These are phyloP conservation scores for Talaromyces rugulosus DNA, from an alignment of 2,329 filamentous ascomycete genomes.

Conservation along the genomic window DNA sequence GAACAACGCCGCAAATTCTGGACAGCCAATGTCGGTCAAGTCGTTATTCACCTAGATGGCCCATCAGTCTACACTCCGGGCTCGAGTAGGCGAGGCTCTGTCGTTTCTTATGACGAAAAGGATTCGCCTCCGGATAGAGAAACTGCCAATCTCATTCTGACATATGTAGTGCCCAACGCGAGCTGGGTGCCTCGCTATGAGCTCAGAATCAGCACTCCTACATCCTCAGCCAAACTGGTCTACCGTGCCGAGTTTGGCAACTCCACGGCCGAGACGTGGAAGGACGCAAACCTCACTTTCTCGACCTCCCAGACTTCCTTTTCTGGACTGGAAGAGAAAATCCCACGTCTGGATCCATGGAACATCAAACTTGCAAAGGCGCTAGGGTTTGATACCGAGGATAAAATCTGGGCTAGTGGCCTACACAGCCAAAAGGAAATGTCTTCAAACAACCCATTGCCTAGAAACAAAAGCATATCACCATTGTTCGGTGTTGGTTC, in stretches of 20 bases:
- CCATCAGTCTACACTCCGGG: slow-evolving; percentile 18
- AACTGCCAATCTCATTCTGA: slow-evolving; percentile 44
- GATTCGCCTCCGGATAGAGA: slow-evolving; percentile 5
- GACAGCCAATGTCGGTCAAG: slow-evolving; percentile 30
- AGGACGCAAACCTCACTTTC: slow-evolving; percentile 55
- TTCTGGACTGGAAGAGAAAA: slow-evolving; percentile 51
- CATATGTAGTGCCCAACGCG: slow-evolving; percentile 56
- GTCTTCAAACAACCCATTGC: slow-evolving; percentile 1
- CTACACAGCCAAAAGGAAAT: slow-evolving; percentile 8
- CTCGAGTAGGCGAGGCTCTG: slow-evolving; percentile 21
- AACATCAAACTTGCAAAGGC: slow-evolving; percentile 47
- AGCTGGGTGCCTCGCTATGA: slow-evolving; percentile 62
- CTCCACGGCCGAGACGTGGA: slow-evolving; percentile 61
- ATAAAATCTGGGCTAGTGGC: slow-evolving; percentile 17
- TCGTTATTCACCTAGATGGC: slow-evolving; percentile 34
- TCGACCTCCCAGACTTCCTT: slow-evolving; percentile 62
- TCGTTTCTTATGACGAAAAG: slow-evolving; percentile 20
- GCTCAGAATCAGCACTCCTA: slow-evolving; percentile 55
- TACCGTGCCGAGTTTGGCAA: slow-evolving; percentile 63
- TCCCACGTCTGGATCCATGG: slow-evolving; percentile 56
- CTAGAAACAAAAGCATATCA: background rate
- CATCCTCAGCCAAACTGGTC: slow-evolving; percentile 49
- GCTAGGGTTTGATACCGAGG: slow-evolving; percentile 15
- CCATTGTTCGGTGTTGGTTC: background rate
- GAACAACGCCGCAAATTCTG: slow-evolving; percentile 35